Evolutionary conservation across 305 asterid genomes (phyloP).

Genomic region (Solanum hybrid): DNA sequence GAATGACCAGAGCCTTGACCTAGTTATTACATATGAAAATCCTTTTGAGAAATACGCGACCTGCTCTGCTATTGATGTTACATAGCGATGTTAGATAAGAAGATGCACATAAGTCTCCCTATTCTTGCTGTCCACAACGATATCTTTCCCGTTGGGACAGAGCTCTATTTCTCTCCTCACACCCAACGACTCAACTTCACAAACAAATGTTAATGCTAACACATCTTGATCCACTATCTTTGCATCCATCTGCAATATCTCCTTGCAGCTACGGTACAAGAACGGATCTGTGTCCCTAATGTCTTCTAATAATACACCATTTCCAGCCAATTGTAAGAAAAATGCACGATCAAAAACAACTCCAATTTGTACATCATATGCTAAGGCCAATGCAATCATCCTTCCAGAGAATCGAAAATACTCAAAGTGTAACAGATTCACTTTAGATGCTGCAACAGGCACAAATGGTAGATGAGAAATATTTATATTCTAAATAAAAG

Average conservation of each 20-base stretch:
- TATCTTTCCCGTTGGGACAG: slow-evolving; percentile 42
- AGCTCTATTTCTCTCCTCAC: slow-evolving; percentile 59
- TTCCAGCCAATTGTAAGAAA: slow-evolving; percentile 60
- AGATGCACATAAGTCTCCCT: slow-evolving; percentile 55
- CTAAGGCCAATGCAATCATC: slow-evolving; percentile 74
- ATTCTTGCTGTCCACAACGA: slow-evolving; percentile 57
- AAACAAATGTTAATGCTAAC: slow-evolving; percentile 64
- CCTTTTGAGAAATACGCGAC: slow-evolving; percentile 51
- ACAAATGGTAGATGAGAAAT: slow-evolving; percentile 9
- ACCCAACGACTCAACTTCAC: slow-evolving; percentile 76
- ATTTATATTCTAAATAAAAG: not conserved
- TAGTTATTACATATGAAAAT: slow-evolving; percentile 46
- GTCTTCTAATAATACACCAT: slow-evolving; percentile 52
- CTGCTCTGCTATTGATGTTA: slow-evolving; percentile 47
- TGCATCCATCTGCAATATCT: slow-evolving; percentile 77
- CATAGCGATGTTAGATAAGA: slow-evolving; percentile 61
- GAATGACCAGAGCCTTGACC: slow-evolving; percentile 30
- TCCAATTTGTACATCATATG: slow-evolving; percentile 80
- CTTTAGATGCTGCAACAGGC: slow-evolving; percentile 75
- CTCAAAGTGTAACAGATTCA: slow-evolving; percentile 70
- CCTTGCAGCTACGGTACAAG: slow-evolving; percentile 74
- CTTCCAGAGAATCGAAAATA: slow-evolving; percentile 75
- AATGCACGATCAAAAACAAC: slow-evolving; percentile 65
- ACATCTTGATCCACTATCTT: slow-evolving; percentile 64
- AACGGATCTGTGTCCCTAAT: slow-evolving; percentile 68